Percentiles rank a stretch among this genome's conserved stretches.
Evolutionary conservation across 2,329 filamentous ascomycete species (phyloP).

Genomic region (Fusarium brevicatenulatum): DNA sequence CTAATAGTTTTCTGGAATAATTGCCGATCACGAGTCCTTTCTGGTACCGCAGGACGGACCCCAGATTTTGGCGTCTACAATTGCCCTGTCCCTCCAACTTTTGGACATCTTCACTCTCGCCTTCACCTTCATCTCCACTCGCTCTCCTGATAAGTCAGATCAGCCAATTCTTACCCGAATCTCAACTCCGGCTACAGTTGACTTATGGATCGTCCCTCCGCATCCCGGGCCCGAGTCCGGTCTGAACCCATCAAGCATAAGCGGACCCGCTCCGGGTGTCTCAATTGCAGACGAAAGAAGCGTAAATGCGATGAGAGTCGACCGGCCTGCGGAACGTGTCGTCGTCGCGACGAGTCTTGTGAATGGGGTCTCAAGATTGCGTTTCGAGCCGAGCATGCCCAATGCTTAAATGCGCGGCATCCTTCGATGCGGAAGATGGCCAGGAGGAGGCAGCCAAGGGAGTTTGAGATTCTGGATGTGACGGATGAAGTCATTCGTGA

Average conservation of each 20-base stretch:
- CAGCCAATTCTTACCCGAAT: background rate
- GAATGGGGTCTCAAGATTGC: conserved; percentile 53
- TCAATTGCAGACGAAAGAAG: conserved; percentile 53
- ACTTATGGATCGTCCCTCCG: conserved; percentile 33
- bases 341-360: conserved; percentile 46
- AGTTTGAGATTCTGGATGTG: conserved; percentile 52
- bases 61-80: conserved; percentile 5
- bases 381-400: conserved; percentile 52
- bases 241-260: conserved; percentile 43
- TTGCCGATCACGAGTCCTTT: background rate
- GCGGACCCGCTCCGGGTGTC: conserved; percentile 50
- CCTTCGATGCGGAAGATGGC: conserved; percentile 50
- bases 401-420: conserved; percentile 46
- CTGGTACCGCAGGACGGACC: background rate
- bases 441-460: conserved; percentile 40
- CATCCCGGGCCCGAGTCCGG: background rate
- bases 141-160: background rate
- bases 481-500: conserved; percentile 52
- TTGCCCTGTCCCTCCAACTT: conserved; percentile 10
- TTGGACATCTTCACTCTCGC: background rate
- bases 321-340: conserved; percentile 50
- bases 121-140: conserved; percentile 3
- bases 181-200: conserved; percentile 31
- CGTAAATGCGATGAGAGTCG: conserved; percentile 52
- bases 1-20: background rate